Conservation (phyloP, 78 protist species). For the Dictyostelium brefeldianum region DNA sequence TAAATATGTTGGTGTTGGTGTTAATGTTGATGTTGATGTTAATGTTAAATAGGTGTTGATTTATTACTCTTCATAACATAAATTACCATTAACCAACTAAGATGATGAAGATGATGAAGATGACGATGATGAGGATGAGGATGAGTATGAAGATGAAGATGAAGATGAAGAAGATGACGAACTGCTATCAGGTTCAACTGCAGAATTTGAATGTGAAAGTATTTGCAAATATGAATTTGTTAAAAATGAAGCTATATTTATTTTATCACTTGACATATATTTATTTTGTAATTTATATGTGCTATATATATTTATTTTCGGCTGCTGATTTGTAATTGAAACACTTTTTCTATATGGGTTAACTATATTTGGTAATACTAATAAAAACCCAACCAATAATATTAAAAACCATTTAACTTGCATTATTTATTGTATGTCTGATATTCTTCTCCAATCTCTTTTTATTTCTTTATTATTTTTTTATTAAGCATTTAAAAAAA, state of each 20-base stretch:
- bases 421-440: conserved; percentile 25
- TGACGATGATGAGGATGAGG: no score
- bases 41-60: no score
- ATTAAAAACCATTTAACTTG: conserved; percentile 72
- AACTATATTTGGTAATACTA: conserved; percentile 57
- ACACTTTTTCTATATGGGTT: conserved; percentile 63
- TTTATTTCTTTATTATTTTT: no score
- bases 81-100: no score
- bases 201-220: conserved; percentile 43
- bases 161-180: background rate
- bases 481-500: no score
- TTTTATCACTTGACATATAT: background rate
- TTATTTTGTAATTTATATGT: background rate
- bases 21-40: no score
- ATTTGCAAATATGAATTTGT: conserved; percentile 37
- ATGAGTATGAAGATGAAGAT: no score
- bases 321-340: conserved; percentile 72
- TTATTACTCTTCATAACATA: no score
- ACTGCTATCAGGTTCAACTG: background rate
- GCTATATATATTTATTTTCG: conserved; percentile 57
- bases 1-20: no score
- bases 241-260: conserved; percentile 56
- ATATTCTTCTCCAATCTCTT: no score
- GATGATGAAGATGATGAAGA: no score
- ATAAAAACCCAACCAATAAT: conserved; percentile 53